Base-by-base conservation (phyloP, 2,329 filamentous ascomycete genomes). In the Tolypocladium paradoxum region DNA sequence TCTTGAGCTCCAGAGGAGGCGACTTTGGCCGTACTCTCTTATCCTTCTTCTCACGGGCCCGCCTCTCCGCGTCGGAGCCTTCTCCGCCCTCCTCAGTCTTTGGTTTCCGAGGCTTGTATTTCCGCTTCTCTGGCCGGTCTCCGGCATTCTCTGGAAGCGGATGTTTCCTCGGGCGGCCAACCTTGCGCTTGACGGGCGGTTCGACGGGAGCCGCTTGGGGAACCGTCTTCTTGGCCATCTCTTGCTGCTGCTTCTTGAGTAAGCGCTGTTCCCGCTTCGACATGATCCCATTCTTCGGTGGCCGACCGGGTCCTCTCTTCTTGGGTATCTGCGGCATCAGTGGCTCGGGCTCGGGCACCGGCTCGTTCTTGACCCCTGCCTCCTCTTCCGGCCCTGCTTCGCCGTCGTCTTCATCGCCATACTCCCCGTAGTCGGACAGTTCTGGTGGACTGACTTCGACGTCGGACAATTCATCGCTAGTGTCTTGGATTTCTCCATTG, bases 221-320 rank as follows among this genome's bases (percentile, higher is more conserved):
- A 34, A 75, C 59, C 5, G 73, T 76, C 62, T 80, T 77, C 67
- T 76, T 77, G 24, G 74, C 75, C 59, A 70, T 68, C 55, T 73
- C 71, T 55, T 72, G 67, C 54, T 73, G 70, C 52, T 70, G 67
- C 65, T 84, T 86, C 69, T 84, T 82, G 8, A 83, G 76, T 48
- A 83, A 67, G 20, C 82, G 76, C 59, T 84, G 78, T 62, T 90
- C 85, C 53, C 88, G 77, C 69, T 90, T 90, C 1, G 87, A 91
- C 82, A 90, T 88, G 64, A 90, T 79, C 31, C 88, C 88, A 62
- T 91, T 87, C 71, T 91, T 91, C 0, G 88, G 88, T 22, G 88
- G 88, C 51, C 88, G 75, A n/a, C 88, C 88, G 11, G 88, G 88
- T 16, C 88, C 88, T 59, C 87, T 83, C 57, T 86, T 84, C 68